Evolutionary conservation across 2,329 filamentous ascomycete genomes (phyloP), one percentile per base, ranked within the genome.

Genomic region (Leptographium galeiforme): DNA sequence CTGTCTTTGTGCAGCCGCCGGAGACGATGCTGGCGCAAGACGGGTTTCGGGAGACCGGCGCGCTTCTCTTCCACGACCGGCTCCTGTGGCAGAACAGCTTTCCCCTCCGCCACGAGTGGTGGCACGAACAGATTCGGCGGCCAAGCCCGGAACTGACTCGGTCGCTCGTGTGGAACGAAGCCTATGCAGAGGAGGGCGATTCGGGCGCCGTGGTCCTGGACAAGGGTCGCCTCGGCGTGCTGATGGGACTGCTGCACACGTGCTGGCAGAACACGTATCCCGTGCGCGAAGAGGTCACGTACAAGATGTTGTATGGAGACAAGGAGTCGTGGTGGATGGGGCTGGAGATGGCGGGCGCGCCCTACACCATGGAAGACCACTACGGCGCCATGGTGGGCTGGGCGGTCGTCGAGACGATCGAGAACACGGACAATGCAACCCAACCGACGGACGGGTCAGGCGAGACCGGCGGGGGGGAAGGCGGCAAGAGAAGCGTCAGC

Each of bases 321-420:
- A 53, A 53, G 46, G 51, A 53, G 51, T 48, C 44, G 25, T 53
- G 51, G 51, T 53, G 51, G 51, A 41, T 53, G 45, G 51, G 51
- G 2, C 39, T 49, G 7, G 51, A 53, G 46, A 30, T 53, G 46
- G 45, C 39, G 38, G 51, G 51, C 8, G 33, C 46, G 18, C 1
- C 46, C 5, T 53, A 53, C 40, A 19, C 32, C 12, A 48, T 53
- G 45, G 51, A 53, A 45, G 18, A 41, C 12, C 39, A 49, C 45
- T 53, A 53, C 46, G 51, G 51, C 13, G 45, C 38, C 8, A 53
- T 53, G 30, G 45, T 53, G 13, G 51, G 51, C 36, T 53, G 51
- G 51, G 36, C 19, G 13, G 36, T 4, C 6, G 34, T 16, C 33
- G 32, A 48, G 6, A 36, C 30, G 32, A 18, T 33, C 32, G n/a